Percentiles rank a stretch among this genome's conserved stretches.
Conservation (phyloP, 176 grass and related monocot genomes). For the Puya raimondii region DNA sequence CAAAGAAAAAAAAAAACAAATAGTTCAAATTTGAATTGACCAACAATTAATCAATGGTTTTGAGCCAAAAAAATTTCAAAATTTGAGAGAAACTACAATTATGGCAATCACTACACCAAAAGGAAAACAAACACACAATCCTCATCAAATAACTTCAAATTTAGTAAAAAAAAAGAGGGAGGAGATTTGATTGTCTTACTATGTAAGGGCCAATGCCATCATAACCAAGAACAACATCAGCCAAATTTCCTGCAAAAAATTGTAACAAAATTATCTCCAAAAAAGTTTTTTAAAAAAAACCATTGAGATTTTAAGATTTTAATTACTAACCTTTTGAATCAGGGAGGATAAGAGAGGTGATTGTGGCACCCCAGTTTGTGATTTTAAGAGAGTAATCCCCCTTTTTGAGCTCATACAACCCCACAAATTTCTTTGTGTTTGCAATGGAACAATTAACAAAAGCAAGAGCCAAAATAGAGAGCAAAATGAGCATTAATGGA, state of each 20-base stretch:
- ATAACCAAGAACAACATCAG: constrained; percentile 70
- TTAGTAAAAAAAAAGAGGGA: not conserved
- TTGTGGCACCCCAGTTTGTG: constrained; percentile 76
- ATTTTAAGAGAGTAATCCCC: constrained; percentile 64
- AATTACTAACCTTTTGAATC: constrained; percentile 57
- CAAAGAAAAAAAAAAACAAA: no score
- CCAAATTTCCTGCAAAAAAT: constrained; percentile 39
- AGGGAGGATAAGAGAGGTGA: constrained; percentile 64
- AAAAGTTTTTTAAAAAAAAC: not conserved
- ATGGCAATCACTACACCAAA: not conserved
- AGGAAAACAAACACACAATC: not conserved
- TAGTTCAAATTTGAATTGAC: not conserved
- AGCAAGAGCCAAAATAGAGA: constrained; percentile 22
- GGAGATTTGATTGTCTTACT: constrained; percentile 31
- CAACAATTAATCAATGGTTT: not conserved
- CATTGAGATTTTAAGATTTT: not conserved
- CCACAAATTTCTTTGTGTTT: constrained; percentile 35
- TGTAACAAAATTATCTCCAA: not conserved
- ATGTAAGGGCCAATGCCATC: constrained; percentile 71
- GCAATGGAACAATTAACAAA: constrained; percentile 25
- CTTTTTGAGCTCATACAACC: constrained; percentile 62
- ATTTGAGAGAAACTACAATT: not conserved
- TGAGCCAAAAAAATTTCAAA: not conserved
- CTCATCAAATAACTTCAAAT: no score
- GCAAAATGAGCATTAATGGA: constrained; percentile 23